Conservation (phyloP, 306 rosid genomes). For the Rubus idaeus region DNA sequence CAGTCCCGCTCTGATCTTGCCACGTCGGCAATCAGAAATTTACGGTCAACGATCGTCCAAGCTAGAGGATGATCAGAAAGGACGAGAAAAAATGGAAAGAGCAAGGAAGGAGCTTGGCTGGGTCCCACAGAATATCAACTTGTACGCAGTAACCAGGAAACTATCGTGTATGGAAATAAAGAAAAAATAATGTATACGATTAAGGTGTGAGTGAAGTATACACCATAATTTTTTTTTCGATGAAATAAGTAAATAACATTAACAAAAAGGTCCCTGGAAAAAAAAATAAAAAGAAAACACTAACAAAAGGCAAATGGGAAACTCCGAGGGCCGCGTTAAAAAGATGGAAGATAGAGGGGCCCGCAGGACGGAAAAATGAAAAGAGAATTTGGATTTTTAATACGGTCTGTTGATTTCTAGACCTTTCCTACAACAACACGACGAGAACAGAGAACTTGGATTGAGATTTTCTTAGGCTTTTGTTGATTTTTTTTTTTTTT, state of each 20-base stretch:
- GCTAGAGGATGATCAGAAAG: too few species aligned
- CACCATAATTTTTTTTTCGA: neutral
- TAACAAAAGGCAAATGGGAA: neutral
- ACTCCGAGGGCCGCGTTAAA: neutral
- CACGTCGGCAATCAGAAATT: slow-evolving; percentile 7
- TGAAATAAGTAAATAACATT: neutral
- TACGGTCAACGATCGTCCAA: too few species aligned
- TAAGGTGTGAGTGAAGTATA: neutral
- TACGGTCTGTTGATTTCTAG: neutral
- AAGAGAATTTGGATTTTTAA: neutral
- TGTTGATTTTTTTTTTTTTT: too few species aligned
- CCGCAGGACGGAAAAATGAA: neutral
- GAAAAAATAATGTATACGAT: neutral
- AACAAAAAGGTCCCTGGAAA: neutral
- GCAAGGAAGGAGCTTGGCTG: too few species aligned
- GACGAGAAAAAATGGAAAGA: too few species aligned
- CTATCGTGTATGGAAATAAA: too few species aligned
- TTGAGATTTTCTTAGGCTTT: neutral
- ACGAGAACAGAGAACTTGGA: neutral
- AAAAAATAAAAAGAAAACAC: neutral
- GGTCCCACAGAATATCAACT: too few species aligned
- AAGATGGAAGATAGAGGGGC: neutral
- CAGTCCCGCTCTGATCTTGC: neutral
- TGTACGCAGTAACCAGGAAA: too few species aligned
- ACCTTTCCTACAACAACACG: neutral